These are phyloP conservation scores for Didymella segeticola DNA, from an alignment of 2,329 filamentous ascomycete species.

Conservation along the genomic window DNA sequence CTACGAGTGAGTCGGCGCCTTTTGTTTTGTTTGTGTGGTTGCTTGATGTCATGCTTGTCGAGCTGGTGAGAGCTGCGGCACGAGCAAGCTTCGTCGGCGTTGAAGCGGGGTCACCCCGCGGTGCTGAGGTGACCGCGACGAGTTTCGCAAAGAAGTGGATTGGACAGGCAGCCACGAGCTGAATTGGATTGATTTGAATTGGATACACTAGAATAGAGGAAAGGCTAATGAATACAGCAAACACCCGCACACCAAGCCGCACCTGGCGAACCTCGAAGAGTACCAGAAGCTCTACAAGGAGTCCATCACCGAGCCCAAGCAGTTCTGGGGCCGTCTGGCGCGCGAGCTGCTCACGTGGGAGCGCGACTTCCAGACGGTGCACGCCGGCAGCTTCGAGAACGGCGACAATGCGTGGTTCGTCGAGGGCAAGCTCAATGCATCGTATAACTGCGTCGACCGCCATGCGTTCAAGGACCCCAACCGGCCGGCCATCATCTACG, in stretches of 20 bases:
- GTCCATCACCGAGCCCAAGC: conserved; percentile 86
- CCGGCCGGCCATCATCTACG: conserved; percentile 96
- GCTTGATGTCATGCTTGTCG: conserved; percentile 26
- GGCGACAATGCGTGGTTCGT: conserved; percentile 95
- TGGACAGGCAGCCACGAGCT: too few species aligned
- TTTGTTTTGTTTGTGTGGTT: conserved; percentile 23
- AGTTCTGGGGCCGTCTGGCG: conserved; percentile 88
- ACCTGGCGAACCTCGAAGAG: conserved; percentile 65
- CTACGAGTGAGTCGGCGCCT: conserved; percentile 44
- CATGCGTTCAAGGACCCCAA: conserved; percentile 95
- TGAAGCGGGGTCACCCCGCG: conserved; percentile 47
- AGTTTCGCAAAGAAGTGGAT: neutral
- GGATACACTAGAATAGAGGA: neutral
- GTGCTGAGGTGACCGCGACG: conserved; percentile 22
- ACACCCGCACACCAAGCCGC: conserved; percentile 64
- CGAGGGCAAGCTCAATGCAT: conserved; percentile 92
- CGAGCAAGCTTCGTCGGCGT: conserved; percentile 13
- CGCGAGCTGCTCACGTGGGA: conserved; percentile 91
- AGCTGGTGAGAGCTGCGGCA: conserved; percentile 23
- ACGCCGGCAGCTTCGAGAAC: conserved; percentile 73
- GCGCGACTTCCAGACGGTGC: conserved; percentile 88
- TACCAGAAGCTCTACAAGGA: conserved; percentile 74
- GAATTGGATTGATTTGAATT: too few species aligned
- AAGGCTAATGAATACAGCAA: conserved; percentile 53
- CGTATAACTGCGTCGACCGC: conserved; percentile 96